phyloP scores from a whole-genome alignment of 1,284 basidiomycete genomes.

The Afroboletus lepidellus region DNA sequence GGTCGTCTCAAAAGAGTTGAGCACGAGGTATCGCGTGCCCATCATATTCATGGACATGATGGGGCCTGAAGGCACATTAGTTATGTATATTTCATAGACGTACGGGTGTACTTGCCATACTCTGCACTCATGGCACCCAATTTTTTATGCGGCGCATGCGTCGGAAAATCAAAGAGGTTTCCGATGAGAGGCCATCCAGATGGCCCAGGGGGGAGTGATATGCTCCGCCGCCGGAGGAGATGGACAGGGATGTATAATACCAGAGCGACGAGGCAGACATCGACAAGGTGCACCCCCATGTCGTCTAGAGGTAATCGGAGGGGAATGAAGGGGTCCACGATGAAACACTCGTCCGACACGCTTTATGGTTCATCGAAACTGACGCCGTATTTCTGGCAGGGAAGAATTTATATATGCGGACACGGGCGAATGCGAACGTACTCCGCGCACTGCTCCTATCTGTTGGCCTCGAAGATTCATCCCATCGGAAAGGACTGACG shows the following conservation, averaged over 20 bases:
- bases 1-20: background rate
- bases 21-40: background rate
- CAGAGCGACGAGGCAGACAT: background rate
- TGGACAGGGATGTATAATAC: background rate
- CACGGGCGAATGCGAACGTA: no score
- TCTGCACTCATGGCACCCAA: background rate
- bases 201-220: background rate
- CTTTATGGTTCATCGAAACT: no score
- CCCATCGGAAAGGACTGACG: no score
- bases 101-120: background rate
- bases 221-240: background rate
- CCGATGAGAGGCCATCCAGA: slow-evolving; percentile 3
- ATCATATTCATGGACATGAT: background rate
- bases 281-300: background rate
- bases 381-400: no score
- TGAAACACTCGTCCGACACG: background rate
- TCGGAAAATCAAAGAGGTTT: slow-evolving; percentile 1
- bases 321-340: no score
- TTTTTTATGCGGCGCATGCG: background rate
- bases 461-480: no score
- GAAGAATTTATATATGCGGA: no score
- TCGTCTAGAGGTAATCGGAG: no score
- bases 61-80: background rate
- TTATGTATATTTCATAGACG: background rate
- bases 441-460: no score